These are phyloP conservation scores for Gracilaria vermiculophylla DNA, from an alignment of 23 red algal species.

Conservation along the genomic window DNA sequence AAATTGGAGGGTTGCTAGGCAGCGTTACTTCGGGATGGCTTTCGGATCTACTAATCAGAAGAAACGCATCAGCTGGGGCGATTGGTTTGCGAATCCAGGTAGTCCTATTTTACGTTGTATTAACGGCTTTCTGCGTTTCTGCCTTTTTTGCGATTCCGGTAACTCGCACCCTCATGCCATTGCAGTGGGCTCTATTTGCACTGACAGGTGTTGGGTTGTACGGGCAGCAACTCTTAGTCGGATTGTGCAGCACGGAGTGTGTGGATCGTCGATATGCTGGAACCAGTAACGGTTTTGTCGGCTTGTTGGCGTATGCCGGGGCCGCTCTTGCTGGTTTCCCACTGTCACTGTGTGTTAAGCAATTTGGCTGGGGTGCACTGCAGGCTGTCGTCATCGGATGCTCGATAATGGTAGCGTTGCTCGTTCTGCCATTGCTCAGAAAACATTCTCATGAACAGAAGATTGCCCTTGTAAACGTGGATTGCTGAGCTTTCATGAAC, in stretches of 20 bases:
- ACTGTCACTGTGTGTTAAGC: slow-evolving; percentile 53
- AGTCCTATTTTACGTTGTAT: slow-evolving; percentile 41
- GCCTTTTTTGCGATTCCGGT: slow-evolving; percentile 26
- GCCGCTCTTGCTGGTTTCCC: slow-evolving; percentile 71
- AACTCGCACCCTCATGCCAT: neutral
- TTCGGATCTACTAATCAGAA: slow-evolving; percentile 38
- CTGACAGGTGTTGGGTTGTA: slow-evolving; percentile 57
- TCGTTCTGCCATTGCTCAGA: slow-evolving; percentile 46
- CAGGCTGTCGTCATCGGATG: slow-evolving; percentile 31
- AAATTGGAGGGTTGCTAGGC: slow-evolving; percentile 62
- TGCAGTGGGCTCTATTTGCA: slow-evolving; percentile 61
- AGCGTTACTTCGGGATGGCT: slow-evolving; percentile 46
- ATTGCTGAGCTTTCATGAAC: neutral
- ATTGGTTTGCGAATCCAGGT: slow-evolving; percentile 59
- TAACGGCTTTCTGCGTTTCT: slow-evolving; percentile 23
- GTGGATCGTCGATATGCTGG: slow-evolving; percentile 54
- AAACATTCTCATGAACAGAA: slow-evolving; percentile 34
- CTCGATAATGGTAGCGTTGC: neutral
- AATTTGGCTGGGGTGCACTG: slow-evolving; percentile 52
- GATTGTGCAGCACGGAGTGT: slow-evolving; percentile 58
- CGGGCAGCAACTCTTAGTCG: slow-evolving; percentile 64
- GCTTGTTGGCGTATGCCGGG: slow-evolving; percentile 51
- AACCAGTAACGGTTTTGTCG: slow-evolving; percentile 71
- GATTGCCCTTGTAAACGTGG: neutral
- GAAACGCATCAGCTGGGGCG: slow-evolving; percentile 22